These are phyloP conservation scores for Torrubiellomyces zombiae DNA, from an alignment of 2,329 filamentous ascomycete genomes.

Conservation along the genomic window DNA sequence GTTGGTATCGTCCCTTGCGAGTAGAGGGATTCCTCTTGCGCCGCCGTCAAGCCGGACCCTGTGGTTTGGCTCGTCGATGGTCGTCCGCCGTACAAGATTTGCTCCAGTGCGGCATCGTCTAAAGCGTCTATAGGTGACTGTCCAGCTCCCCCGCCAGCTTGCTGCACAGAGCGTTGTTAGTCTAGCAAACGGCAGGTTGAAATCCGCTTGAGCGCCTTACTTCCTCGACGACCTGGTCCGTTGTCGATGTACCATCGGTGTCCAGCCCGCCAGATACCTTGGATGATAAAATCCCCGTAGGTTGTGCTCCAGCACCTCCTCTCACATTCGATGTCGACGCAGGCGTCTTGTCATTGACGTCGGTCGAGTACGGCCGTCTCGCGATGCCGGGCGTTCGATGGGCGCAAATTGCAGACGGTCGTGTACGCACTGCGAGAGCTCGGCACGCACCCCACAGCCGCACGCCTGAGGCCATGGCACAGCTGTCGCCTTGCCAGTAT, in stretches of 20 bases:
- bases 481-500: too few relatives aligned
- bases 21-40: constrained; percentile 27
- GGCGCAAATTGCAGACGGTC: constrained; percentile 9
- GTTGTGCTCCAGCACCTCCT: constrained; percentile 4
- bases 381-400: too few relatives aligned
- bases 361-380: constrained; percentile 18
- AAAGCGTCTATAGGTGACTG: constrained; percentile 10
- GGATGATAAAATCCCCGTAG: too few relatives aligned
- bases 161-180: not conserved
- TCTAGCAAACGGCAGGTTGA: constrained; percentile 2
- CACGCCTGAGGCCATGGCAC: constrained; percentile 17
- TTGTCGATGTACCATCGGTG: too few relatives aligned
- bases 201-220: too few relatives aligned
- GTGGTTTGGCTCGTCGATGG: constrained; percentile 12
- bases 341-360: too few relatives aligned
- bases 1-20: constrained; percentile 23
- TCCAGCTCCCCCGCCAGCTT: constrained; percentile 2
- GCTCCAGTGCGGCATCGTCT: constrained; percentile 19
- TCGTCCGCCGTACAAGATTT: constrained; percentile 20
- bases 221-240: too few relatives aligned
- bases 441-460: constrained; percentile 18
- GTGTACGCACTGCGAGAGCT: constrained; percentile 14
- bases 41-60: constrained; percentile 21
- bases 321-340: too few relatives aligned
- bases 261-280: too few relatives aligned